Evolutionary conservation across 2,329 filamentous ascomycete genomes (phyloP).

Genomic region (Thermoascus crustaceus): DNA sequence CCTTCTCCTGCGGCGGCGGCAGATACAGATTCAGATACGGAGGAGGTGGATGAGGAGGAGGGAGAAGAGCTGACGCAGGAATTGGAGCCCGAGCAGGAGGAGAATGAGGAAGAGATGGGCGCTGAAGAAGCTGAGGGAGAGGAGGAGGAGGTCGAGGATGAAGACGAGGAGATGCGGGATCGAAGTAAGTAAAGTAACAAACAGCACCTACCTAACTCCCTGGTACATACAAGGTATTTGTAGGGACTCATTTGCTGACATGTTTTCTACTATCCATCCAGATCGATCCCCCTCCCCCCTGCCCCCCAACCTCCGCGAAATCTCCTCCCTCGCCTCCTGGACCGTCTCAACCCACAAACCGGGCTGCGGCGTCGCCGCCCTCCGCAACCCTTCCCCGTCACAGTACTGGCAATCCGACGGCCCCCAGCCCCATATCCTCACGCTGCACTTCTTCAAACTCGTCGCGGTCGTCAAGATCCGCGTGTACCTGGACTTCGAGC

Average conservation of each 20-base stretch:
- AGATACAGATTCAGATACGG: slow-evolving; percentile 1
- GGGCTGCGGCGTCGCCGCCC: slow-evolving; percentile 52
- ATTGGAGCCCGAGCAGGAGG: slow-evolving; percentile 8
- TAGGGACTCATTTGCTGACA: slow-evolving; percentile 2
- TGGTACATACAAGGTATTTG: no score
- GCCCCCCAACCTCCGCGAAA: slow-evolving; percentile 48
- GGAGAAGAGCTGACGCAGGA: slow-evolving; percentile 9
- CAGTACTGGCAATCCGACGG: slow-evolving; percentile 61
- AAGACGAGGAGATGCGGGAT: slow-evolving; percentile 22
- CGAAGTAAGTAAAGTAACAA: slow-evolving; percentile 19
- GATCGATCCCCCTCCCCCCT: slow-evolving; percentile 30
- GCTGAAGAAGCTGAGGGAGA: slow-evolving; percentile 7
- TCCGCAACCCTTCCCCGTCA: slow-evolving; percentile 48
- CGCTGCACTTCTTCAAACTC: slow-evolving; percentile 54
- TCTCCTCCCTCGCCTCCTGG: slow-evolving; percentile 59
- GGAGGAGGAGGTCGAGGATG: slow-evolving; percentile 12
- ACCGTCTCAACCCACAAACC: slow-evolving; percentile 56
- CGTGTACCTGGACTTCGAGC: slow-evolving; percentile 70
- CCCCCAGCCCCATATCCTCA: slow-evolving; percentile 56
- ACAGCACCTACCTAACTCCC: no score
- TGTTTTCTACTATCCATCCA: slow-evolving; percentile 7
- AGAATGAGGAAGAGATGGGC: slow-evolving; percentile 21
- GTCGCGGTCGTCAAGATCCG: slow-evolving; percentile 44
- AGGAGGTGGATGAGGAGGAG: slow-evolving; percentile 8
- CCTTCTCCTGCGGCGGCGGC: neutral